phyloP scores from a whole-genome alignment of 768 basidiomycete genomes.

The Calocera viscosa region DNA sequence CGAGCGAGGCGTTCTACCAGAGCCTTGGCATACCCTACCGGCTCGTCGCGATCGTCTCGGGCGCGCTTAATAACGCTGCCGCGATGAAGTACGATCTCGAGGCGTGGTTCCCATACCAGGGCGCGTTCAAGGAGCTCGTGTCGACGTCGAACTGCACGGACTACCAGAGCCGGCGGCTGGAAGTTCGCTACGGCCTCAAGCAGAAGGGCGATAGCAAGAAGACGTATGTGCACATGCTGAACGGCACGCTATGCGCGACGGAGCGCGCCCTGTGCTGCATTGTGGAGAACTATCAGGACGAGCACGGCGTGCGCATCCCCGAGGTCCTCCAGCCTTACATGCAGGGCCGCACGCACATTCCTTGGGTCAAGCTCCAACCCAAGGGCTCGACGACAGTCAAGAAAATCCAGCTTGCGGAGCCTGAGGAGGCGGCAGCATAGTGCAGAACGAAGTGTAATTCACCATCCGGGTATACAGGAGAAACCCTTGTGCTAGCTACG shows the following conservation, averaged over 20 bases:
- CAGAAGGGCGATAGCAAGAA: conserved; percentile 80
- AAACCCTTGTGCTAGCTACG: background rate
- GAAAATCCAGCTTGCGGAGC: conserved; percentile 15
- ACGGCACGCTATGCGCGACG: conserved; percentile 94
- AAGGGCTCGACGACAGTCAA: conserved; percentile 25
- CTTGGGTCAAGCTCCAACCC: conserved; percentile 30
- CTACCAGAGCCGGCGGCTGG: conserved; percentile 88
- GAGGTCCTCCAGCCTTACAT: conserved; percentile 87
- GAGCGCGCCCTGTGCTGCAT: conserved; percentile 93
- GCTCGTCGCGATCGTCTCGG: conserved; percentile 87
- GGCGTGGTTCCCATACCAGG: conserved; percentile 99
- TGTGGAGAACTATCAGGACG: conserved; percentile 96
- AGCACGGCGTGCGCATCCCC: conserved; percentile 84
- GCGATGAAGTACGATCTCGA: conserved; percentile 96
- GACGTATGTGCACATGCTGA: conserved; percentile 97
- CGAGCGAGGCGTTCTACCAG: conserved; percentile 92
- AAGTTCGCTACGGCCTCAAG: conserved; percentile 88
- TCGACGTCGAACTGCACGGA: conserved; percentile 98
- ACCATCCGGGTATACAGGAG: background rate
- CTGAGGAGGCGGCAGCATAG: background rate
- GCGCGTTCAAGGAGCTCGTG: conserved; percentile 90
- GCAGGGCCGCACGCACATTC: conserved; percentile 60
- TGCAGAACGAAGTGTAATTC: background rate
- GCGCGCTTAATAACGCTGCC: conserved; percentile 92
- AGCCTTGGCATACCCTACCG: conserved; percentile 86